These are phyloP conservation scores for Nakazawaea pomicola DNA, from an alignment of 805 yeast genomes.

Conservation along the genomic window DNA sequence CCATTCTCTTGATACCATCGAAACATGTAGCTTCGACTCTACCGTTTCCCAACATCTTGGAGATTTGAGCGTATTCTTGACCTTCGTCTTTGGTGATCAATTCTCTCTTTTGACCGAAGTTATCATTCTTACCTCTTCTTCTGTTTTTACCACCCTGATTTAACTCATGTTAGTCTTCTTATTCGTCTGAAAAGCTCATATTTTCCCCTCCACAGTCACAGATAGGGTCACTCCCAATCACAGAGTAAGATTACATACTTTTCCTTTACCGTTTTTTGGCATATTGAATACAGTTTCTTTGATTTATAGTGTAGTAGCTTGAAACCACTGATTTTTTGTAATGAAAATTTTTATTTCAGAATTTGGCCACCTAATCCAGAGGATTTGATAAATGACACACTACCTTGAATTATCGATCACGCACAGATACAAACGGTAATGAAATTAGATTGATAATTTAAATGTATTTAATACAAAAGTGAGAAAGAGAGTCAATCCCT, in stretches of 20 bases:
- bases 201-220: too few relatives aligned
- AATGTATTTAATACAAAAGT: too few relatives aligned
- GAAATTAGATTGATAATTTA: too few relatives aligned
- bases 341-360: slow-evolving; percentile 5
- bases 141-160: slow-evolving; percentile 83
- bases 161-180: not conserved
- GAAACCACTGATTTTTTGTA: not conserved
- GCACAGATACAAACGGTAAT: too few relatives aligned
- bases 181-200: too few relatives aligned
- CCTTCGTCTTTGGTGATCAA: slow-evolving; percentile 89
- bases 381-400: too few relatives aligned
- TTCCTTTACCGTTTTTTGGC: slow-evolving; percentile 15
- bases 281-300: slow-evolving; percentile 2
- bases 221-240: not conserved
- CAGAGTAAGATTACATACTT: slow-evolving; percentile 6
- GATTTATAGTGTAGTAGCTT: not conserved
- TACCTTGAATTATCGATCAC: too few relatives aligned
- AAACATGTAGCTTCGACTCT: slow-evolving; percentile 94
- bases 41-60: slow-evolving; percentile 98
- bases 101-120: slow-evolving; percentile 90
- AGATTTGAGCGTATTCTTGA: slow-evolving; percentile 97
- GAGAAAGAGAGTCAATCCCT: too few relatives aligned
- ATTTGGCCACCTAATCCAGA: too few relatives aligned
- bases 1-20: slow-evolving; percentile 91
- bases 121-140: slow-evolving; percentile 97